These are phyloP conservation scores for Penicillium lividum DNA, from an alignment of 495 filamentous ascomycete genomes.

Conservation along the genomic window DNA sequence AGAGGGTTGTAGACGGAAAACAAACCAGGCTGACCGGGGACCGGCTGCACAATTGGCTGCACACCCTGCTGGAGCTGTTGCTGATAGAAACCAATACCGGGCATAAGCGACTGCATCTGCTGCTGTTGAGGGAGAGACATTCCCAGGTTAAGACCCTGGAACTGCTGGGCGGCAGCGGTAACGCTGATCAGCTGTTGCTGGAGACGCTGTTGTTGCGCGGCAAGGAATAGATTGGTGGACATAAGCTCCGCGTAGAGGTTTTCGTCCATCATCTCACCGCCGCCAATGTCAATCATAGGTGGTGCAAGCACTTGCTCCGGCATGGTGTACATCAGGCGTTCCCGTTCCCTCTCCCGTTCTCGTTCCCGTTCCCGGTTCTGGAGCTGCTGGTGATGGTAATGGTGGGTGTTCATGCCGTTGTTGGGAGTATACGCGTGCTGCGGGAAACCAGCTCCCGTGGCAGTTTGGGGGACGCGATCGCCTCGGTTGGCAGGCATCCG, in stretches of 20 bases:
- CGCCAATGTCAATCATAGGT: slow-evolving; percentile 67
- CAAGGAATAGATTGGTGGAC: slow-evolving; percentile 80
- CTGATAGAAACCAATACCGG: slow-evolving; percentile 57
- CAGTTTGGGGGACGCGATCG: slow-evolving; percentile 62
- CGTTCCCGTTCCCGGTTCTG: not conserved
- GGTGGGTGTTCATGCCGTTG: slow-evolving; percentile 37
- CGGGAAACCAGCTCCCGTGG: slow-evolving; percentile 60
- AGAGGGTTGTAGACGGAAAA: slow-evolving; percentile 81
- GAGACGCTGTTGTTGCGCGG: slow-evolving; percentile 84
- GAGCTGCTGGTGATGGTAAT: not conserved
- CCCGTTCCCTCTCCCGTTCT: slow-evolving; percentile 13
- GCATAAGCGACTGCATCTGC: slow-evolving; percentile 41
- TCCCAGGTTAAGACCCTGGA: slow-evolving; percentile 69
- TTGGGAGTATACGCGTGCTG: slow-evolving; percentile 50
- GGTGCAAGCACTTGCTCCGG: slow-evolving; percentile 87
- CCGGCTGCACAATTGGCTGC: slow-evolving; percentile 67
- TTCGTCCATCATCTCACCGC: slow-evolving; percentile 74
- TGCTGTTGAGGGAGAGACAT: slow-evolving; percentile 33
- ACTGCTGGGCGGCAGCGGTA: slow-evolving; percentile 67
- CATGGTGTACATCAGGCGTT: slow-evolving; percentile 63
- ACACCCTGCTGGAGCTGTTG: slow-evolving; percentile 74
- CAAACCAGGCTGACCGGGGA: slow-evolving; percentile 70
- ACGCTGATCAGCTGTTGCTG: slow-evolving; percentile 62
- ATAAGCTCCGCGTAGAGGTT: slow-evolving; percentile 79
- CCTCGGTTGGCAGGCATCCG: slow-evolving; percentile 44